A percentile compares a stretch with the other conserved stretches of the same genome.
These are phyloP conservation scores for Podospora comata DNA, from an alignment of 495 filamentous ascomycete species.

Conservation along the genomic window DNA sequence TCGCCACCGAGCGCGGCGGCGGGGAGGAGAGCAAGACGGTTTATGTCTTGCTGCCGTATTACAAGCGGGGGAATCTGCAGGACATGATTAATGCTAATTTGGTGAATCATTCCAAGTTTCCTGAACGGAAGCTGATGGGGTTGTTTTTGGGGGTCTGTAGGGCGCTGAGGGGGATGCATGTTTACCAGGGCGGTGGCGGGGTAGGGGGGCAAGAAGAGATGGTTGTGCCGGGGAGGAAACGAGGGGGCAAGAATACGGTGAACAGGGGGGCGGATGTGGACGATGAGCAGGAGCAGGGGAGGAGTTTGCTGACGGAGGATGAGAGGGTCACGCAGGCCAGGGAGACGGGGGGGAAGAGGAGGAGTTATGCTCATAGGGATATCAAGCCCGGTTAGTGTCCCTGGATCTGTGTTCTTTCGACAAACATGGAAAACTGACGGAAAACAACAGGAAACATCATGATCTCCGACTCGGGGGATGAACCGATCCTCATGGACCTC, in stretches of 20 bases:
- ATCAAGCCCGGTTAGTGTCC: conserved; percentile 80
- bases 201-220: conserved; percentile 43
- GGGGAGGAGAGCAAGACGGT: conserved; percentile 75
- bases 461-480: conserved; percentile 82
- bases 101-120: conserved; percentile 93
- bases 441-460: conserved; percentile 71
- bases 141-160: conserved; percentile 89
- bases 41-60: conserved; percentile 94
- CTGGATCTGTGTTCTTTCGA: too few species aligned
- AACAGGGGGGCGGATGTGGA: conserved; percentile 57
- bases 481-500: conserved; percentile 97
- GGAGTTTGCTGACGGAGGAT: conserved; percentile 81
- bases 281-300: conserved; percentile 68
- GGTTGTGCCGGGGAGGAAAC: conserved; percentile 33
- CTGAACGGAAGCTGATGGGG: conserved; percentile 80
- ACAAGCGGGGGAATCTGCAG: conserved; percentile 88
- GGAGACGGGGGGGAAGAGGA: conserved; percentile 59
- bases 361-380: conserved; percentile 92
- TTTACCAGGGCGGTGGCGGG: conserved; percentile 57
- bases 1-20: conserved; percentile 47
- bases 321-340: conserved; percentile 69
- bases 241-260: conserved; percentile 37
- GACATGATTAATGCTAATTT: conserved; percentile 98
- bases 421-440: conserved; percentile 9
- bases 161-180: conserved; percentile 85